Conservation (phyloP, 2,329 filamentous ascomycete genomes). For the Keithomyces neogunnii region DNA sequence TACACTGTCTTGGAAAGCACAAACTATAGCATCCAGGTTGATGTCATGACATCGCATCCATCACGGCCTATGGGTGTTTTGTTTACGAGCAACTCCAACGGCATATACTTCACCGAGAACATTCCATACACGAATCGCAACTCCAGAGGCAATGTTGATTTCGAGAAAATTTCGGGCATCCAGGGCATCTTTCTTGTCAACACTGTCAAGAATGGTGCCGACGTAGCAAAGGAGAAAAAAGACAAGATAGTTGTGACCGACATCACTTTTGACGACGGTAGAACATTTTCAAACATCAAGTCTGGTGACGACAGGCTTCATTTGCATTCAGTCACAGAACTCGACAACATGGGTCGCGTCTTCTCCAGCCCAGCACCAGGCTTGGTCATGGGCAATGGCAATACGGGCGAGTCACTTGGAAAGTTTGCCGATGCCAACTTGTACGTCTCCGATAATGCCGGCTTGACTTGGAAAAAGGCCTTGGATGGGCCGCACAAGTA, state of each 20-base stretch:
- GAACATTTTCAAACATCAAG: slow-evolving; percentile 70
- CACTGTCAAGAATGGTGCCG: slow-evolving; percentile 75
- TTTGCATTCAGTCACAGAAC: slow-evolving; percentile 83
- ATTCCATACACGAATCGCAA: slow-evolving; percentile 89
- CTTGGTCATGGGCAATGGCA: slow-evolving; percentile 88
- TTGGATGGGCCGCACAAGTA: slow-evolving; percentile 84
- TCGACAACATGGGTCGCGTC: slow-evolving; percentile 73
- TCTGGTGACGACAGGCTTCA: slow-evolving; percentile 64
- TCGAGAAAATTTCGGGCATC: slow-evolving; percentile 86
- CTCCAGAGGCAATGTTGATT: slow-evolving; percentile 69
- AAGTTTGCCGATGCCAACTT: slow-evolving; percentile 67
- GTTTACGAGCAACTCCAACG: slow-evolving; percentile 95
- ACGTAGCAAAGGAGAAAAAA: slow-evolving; percentile 49
- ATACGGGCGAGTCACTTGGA: slow-evolving; percentile 68
- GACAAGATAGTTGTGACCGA: slow-evolving; percentile 65
- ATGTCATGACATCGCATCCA: slow-evolving; percentile 67
- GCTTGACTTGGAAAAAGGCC: slow-evolving; percentile 70
- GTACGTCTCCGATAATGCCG: slow-evolving; percentile 86
- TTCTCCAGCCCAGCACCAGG: slow-evolving; percentile 93
- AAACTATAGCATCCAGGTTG: slow-evolving; percentile 95
- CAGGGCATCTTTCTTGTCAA: slow-evolving; percentile 92
- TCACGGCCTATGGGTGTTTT: slow-evolving; percentile 73
- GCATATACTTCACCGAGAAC: slow-evolving; percentile 90
- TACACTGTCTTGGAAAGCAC: slow-evolving; percentile 95
- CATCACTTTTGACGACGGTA: slow-evolving; percentile 93